Evolutionary conservation across 139 green algal species (phyloP).

Genomic region (Tetraselmis striata): DNA sequence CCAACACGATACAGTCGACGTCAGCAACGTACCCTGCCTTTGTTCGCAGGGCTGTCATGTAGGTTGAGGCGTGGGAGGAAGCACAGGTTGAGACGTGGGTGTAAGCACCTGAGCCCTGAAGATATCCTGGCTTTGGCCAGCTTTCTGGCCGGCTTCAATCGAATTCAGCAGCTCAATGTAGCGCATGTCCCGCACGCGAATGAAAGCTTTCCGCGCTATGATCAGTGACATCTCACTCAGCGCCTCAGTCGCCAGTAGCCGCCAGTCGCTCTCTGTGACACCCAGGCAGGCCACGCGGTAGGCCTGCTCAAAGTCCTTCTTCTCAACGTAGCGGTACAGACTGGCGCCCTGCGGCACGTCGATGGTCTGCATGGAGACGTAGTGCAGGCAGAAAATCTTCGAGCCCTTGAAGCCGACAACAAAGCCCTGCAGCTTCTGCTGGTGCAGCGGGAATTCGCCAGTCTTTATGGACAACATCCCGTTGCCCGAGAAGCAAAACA

Average conservation of each 20-base stretch:
- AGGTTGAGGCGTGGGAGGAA: too few species aligned
- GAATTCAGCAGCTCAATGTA: slow-evolving; percentile 63
- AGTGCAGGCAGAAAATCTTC: slow-evolving; percentile 79
- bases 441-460: slow-evolving; percentile 61
- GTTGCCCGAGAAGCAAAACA: slow-evolving; percentile 75
- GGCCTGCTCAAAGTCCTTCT: slow-evolving; percentile 42
- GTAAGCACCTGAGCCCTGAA: neutral
- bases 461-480: slow-evolving; percentile 73
- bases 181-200: slow-evolving; percentile 60
- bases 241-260: slow-evolving; percentile 52
- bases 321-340: slow-evolving; percentile 57
- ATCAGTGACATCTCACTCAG: slow-evolving; percentile 48
- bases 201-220: slow-evolving; percentile 67
- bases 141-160: slow-evolving; percentile 38
- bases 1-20: too few species aligned
- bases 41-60: too few species aligned
- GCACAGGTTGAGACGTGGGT: too few species aligned
- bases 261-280: slow-evolving; percentile 74
- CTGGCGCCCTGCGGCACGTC: slow-evolving; percentile 66
- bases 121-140: slow-evolving; percentile 3
- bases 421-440: slow-evolving; percentile 66
- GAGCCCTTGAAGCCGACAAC: slow-evolving; percentile 54
- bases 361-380: slow-evolving; percentile 66
- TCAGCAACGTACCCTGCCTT: too few species aligned
- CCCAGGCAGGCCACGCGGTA: slow-evolving; percentile 71